Evolutionary conservation across 78 protist species (phyloP), one percentile per base, ranked within the genome.

Genomic region (Tieghemostelium lacteum): DNA sequence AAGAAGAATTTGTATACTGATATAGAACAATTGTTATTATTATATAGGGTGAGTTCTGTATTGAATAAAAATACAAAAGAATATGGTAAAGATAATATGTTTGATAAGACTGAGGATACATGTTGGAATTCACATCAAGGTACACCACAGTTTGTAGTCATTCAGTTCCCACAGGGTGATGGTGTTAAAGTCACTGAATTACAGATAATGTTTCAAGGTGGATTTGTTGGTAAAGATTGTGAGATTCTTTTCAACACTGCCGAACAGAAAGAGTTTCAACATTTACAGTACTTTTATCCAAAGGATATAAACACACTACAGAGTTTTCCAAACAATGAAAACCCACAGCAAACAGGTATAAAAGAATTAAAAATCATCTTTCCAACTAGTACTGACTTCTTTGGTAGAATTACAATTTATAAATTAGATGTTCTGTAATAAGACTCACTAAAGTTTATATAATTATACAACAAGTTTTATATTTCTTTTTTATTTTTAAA

Each of bases 51-150:
- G 24, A 91, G 94, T 36, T 78, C 89, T 14, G 88, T 91, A 8
- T 54, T 91, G 50, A 91, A 91, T 62, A 91, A 91, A 57, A 63
- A 78, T 31, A 64, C 67, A 24, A 91, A 91, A 33, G 86, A 80
- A 74, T 91, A 69, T 91, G 88, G 88, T 16, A 91, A 80, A 50
- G 77, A 91, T 17, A 62, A 77, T 73, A 45, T 91, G 78, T 91
- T 91, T 63, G 94, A 91, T 72, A 66, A 52, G 6, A 57, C 36
- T 37, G 88, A 77, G n/a, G 87, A 75, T 28, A 77, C 74, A 22
- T 91, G 94, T 78, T 91, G 94, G 94, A 91, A 91, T 73, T 91
- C 94, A 50, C 92, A 77, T 49, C 94, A 66, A 45, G 88, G 86
- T 49, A 29, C 75, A 45, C 88, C 88, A 10, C 78, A 75, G 22